Evolutionary conservation across 305 asterid genomes (phyloP).

Genomic region (Fraxinus platypoda): DNA sequence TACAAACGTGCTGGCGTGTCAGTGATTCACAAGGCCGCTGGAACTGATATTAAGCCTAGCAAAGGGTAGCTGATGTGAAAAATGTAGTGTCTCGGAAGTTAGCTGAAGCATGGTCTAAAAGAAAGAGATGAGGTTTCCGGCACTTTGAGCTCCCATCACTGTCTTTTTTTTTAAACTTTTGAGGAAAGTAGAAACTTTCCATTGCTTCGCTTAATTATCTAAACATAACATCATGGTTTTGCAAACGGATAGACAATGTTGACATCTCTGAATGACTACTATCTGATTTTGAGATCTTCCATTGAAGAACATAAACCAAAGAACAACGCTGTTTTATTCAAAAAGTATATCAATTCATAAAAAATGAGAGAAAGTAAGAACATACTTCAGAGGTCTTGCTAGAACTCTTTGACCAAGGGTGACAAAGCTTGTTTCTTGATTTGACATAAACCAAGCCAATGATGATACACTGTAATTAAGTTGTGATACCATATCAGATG

Average conservation of each 20-base stretch:
- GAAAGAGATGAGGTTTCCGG: neutral
- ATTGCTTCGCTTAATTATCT: neutral
- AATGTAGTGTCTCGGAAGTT: neutral
- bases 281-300: neutral
- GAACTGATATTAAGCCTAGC: neutral
- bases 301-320: neutral
- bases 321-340: neutral
- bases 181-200: neutral
- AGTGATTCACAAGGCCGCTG: neutral
- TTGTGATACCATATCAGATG: slow-evolving; percentile 29
- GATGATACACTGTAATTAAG: slow-evolving; percentile 84
- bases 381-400: slow-evolving; percentile 94
- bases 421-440: slow-evolving; percentile 98
- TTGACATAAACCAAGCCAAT: slow-evolving; percentile 99
- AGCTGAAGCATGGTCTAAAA: neutral
- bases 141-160: neutral
- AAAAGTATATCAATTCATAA: neutral
- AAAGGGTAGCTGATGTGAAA: neutral
- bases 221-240: slow-evolving; percentile 8
- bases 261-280: slow-evolving; percentile 2
- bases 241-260: neutral
- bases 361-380: slow-evolving; percentile 23
- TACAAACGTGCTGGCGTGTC: neutral
- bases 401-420: slow-evolving; percentile 99
- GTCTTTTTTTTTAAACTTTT: neutral